Evolutionary conservation across 192 early-diverging fungal genomes (phyloP).

Genomic region (Coemansia sp.): DNA sequence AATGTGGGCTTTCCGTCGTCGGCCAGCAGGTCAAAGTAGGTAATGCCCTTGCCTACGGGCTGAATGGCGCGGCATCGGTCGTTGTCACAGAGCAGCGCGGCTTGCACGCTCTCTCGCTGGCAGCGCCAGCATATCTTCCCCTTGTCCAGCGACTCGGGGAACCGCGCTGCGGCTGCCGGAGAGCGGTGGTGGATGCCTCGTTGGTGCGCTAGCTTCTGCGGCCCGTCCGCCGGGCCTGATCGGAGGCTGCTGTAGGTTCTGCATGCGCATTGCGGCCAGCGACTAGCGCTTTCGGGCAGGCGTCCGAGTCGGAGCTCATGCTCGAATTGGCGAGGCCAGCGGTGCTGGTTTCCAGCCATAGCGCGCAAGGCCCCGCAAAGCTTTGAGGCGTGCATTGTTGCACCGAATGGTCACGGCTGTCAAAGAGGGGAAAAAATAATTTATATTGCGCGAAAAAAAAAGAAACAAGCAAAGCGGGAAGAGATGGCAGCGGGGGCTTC

Average conservation of each 20-base stretch:
- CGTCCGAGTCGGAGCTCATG: neutral
- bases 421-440: neutral
- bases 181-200: neutral
- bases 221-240: too few species aligned
- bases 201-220: neutral
- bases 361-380: neutral
- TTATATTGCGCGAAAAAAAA: constrained; percentile 6
- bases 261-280: neutral
- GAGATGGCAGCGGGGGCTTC: too few species aligned
- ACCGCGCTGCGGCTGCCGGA: neutral
- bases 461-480: neutral
- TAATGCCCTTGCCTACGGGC: constrained; percentile 50
- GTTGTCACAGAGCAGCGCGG: constrained; percentile 62
- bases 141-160: neutral
- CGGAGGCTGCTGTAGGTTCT: neutral
- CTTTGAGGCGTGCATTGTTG: neutral
- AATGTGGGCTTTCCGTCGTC: constrained; percentile 55
- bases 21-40: constrained; percentile 65
- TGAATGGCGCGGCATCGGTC: constrained; percentile 65
- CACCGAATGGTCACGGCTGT: too few species aligned
- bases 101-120: constrained; percentile 37
- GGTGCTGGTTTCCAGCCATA: neutral
- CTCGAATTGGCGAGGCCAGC: neutral
- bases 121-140: constrained; percentile 68
- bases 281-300: neutral